Evolutionary conservation across 2,329 filamentous ascomycete genomes (phyloP).

Genomic region (Colletotrichum navitas): DNA sequence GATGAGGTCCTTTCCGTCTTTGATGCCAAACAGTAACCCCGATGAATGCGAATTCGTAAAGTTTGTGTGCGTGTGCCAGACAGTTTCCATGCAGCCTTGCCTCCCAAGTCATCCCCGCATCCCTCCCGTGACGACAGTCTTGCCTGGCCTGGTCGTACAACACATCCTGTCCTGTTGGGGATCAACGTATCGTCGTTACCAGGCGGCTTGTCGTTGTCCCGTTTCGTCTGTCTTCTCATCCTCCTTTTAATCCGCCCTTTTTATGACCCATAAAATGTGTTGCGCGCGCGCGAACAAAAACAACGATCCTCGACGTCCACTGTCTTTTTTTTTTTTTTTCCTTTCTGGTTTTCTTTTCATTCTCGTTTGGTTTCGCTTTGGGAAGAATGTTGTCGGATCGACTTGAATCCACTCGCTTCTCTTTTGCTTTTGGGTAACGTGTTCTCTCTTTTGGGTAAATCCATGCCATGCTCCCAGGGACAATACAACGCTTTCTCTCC

Average conservation of each 20-base stretch:
- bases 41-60: constrained; percentile 37
- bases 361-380: neutral
- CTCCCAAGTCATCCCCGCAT: constrained; percentile 16
- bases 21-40: constrained; percentile 38
- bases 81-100: constrained; percentile 32
- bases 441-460: constrained; percentile 32
- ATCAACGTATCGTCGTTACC: neutral
- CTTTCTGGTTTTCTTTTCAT: neutral
- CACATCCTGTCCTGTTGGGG: neutral
- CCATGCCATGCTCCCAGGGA: constrained; percentile 35
- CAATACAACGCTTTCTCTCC: constrained; percentile 33
- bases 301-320: constrained; percentile 10
- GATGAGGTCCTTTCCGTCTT: constrained; percentile 34
- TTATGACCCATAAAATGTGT: constrained; percentile 30
- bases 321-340: constrained; percentile 10
- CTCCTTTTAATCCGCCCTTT: constrained; percentile 20
- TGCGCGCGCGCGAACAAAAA: constrained; percentile 13
- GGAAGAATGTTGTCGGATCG: constrained; percentile 12
- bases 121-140: constrained; percentile 10
- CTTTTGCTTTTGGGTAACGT: constrained; percentile 37
- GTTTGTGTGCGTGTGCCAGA: constrained; percentile 20
- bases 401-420: constrained; percentile 35
- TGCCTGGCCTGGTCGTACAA: neutral
- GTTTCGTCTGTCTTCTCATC: neutral
- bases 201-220: neutral